Conservation (phyloP, 306 rosid genomes). For the Amphicarpaea edgeworthii region DNA sequence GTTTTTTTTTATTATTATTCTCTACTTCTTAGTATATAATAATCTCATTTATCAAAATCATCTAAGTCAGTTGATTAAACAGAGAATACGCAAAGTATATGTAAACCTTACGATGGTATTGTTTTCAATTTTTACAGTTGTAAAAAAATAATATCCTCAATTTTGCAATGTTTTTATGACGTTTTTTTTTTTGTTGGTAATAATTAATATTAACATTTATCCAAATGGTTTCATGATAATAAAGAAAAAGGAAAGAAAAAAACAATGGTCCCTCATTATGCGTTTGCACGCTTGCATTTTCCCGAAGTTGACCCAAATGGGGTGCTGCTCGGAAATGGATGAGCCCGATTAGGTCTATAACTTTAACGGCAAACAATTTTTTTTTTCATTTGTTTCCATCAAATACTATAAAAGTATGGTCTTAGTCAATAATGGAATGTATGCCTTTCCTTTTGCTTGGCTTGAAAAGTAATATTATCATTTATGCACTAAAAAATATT, state of each 20-base stretch:
- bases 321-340: not conserved
- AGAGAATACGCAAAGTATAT: too few species aligned
- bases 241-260: not conserved
- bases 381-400: not conserved
- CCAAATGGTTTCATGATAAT: not conserved
- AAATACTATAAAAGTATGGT: not conserved
- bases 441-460: not conserved
- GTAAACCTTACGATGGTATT: too few species aligned
- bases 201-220: not conserved
- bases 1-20: not conserved
- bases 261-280: not conserved
- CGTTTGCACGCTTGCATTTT: constrained; percentile 1
- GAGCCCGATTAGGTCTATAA: not conserved
- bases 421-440: not conserved
- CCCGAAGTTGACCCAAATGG: not conserved
- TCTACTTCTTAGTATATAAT: too few species aligned
- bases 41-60: too few species aligned
- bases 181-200: not conserved
- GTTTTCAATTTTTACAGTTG: too few species aligned
- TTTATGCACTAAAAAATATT: not conserved
- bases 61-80: too few species aligned
- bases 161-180: not conserved
- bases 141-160: too few species aligned
- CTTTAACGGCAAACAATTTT: not conserved
- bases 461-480: not conserved